Evolutionary conservation across 2,329 filamentous ascomycete genomes (phyloP).

Genomic region (Phialophora chinensis): DNA sequence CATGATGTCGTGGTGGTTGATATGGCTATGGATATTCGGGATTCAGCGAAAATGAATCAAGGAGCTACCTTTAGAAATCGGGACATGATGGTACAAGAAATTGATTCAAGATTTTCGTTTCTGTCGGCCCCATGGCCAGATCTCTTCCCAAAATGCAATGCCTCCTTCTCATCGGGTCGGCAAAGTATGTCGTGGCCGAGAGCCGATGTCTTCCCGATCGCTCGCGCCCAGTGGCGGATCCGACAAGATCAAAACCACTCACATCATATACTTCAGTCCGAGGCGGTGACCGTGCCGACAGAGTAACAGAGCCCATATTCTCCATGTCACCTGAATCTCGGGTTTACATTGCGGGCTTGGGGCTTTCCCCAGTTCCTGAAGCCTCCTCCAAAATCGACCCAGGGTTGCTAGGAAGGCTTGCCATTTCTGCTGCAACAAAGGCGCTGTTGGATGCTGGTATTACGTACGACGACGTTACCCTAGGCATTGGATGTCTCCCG

Average conservation of each 20-base stretch:
- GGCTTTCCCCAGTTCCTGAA: neutral
- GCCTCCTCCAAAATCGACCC: neutral
- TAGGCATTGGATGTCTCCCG: neutral
- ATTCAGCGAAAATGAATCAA: too few species aligned
- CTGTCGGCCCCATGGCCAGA: too few species aligned
- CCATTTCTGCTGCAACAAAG: conserved; percentile 38
- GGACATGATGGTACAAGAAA: too few species aligned
- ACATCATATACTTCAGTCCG: neutral
- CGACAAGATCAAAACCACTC: too few species aligned
- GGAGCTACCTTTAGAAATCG: too few species aligned
- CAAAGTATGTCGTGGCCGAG: too few species aligned
- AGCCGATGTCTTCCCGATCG: too few species aligned
- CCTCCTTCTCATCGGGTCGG: too few species aligned
- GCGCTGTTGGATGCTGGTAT: conserved; percentile 41
- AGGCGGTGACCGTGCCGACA: neutral
- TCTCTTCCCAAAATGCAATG: too few species aligned
- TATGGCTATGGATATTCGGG: neutral
- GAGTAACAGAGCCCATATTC: too few species aligned
- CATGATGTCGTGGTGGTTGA: neutral
- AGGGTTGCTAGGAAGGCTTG: neutral
- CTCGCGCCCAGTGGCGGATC: too few species aligned
- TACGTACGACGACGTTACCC: conserved; percentile 40
- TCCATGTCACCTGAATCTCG: conserved; percentile 2
- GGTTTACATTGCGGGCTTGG: conserved; percentile 14
- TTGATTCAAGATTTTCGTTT: too few species aligned